Conservation (phyloP, 352 stramenopile genomes). For the Blastocystis sp. region DNA sequence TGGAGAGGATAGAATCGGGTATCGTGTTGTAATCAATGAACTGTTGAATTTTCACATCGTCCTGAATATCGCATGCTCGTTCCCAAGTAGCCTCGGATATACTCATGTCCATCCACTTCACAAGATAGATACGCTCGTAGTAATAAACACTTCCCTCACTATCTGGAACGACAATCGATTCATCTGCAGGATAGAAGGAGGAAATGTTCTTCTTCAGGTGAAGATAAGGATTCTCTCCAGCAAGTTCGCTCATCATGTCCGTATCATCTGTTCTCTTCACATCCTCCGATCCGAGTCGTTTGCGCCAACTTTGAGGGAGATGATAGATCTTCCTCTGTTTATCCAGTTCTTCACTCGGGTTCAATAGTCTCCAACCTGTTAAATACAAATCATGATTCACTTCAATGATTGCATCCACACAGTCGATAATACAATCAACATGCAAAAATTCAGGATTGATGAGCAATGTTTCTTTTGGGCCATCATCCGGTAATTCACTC, state of each 20-base stretch:
- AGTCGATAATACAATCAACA: slow-evolving; percentile 57
- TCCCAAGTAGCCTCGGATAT: slow-evolving; percentile 63
- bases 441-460: not conserved
- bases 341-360: not conserved
- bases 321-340: slow-evolving; percentile 26
- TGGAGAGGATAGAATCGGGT: not conserved
- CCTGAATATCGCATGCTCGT: slow-evolving; percentile 5
- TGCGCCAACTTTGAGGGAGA: slow-evolving; percentile 13
- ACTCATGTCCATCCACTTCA: slow-evolving; percentile 56
- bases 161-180: not conserved
- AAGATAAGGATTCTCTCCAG: slow-evolving; percentile 50
- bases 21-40: slow-evolving; percentile 65
- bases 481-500: not conserved
- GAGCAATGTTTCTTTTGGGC: not conserved
- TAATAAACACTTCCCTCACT: not conserved
- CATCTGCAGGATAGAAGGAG: not conserved
- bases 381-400: slow-evolving; percentile 23
- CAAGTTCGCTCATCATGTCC: slow-evolving; percentile 33
- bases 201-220: slow-evolving; percentile 57
- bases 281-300: slow-evolving; percentile 33
- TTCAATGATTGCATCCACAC: slow-evolving; percentile 44
- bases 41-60: slow-evolving; percentile 45
- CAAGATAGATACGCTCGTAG: slow-evolving; percentile 54
- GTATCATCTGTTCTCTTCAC: not conserved
- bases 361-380: slow-evolving; percentile 25